phyloP scores from a whole-genome alignment of 352 stramenopile species.

The Globisporangium ultimum region DNA sequence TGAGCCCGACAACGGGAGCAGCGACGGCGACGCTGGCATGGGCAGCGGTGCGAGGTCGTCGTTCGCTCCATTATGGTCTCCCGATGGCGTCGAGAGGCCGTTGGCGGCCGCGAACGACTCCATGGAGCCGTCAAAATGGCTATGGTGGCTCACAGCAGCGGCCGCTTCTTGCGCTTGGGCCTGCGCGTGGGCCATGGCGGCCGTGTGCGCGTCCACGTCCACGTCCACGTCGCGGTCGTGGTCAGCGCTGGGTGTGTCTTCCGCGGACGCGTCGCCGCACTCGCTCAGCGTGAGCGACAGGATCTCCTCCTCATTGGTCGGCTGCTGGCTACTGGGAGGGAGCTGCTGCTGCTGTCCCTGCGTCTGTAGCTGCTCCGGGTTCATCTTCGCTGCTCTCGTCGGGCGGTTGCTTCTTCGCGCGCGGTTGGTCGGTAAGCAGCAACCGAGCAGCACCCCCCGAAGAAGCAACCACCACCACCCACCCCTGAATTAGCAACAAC shows the following conservation, averaged over 20 bases:
- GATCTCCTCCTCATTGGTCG: conserved; percentile 31
- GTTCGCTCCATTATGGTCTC: conserved; percentile 6
- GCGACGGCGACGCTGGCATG: conserved; percentile 39
- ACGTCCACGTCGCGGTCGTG: not conserved
- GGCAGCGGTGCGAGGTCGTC: conserved; percentile 31
- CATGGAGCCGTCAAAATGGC: conserved; percentile 19
- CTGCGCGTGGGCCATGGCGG: not conserved
- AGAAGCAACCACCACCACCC: too few relatives aligned
- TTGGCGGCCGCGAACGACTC: conserved; percentile 18
- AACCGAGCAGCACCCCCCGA: not conserved
- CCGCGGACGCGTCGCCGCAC: conserved; percentile 20
- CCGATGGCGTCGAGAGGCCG: conserved; percentile 5
- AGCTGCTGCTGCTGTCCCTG: not conserved
- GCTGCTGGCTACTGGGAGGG: conserved; percentile 5
- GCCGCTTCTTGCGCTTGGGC: not conserved
- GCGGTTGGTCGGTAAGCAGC: conserved; percentile 7
- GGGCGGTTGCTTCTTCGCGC: conserved; percentile 13
- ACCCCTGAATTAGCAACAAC: too few relatives aligned
- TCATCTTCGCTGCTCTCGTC: not conserved
- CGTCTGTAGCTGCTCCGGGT: not conserved
- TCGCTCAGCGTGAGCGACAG: conserved; percentile 35
- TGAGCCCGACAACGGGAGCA: conserved; percentile 38
- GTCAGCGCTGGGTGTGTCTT: not conserved
- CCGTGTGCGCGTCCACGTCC: not conserved
- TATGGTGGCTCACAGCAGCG: not conserved